Evolutionary conservation across 2,329 filamentous ascomycete species (phyloP), one percentile per base, ranked within the genome.

Genomic region (Furcasterigmium furcatum): DNA sequence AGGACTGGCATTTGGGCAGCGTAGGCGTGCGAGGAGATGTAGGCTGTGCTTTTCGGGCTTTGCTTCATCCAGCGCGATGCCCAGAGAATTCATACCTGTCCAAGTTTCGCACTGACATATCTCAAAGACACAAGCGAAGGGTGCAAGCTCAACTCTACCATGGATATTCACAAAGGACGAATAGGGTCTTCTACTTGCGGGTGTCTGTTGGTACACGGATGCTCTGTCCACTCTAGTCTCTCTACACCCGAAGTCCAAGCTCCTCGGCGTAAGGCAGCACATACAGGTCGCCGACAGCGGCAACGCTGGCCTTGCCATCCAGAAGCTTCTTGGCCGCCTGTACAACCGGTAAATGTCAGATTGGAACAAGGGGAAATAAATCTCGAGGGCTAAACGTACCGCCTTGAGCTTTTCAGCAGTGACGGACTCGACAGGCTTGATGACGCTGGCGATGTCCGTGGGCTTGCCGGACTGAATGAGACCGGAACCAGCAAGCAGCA

Each of bases 261-360:
- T 99, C 94, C 72, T 91, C 88, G 55, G 91, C 94, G 65, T 86
- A 99, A 47, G 94, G 94, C 64, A 99, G 83, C 60, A 86, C 80
- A 70, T 89, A 87, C 59, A 99, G 80, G 67, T 99, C 94, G 68
- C 94, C 94, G 52, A 97, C 91, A 48, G 89, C 79, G 52, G 90
- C 87, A 52, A 96, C 88, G 44, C 89, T 86, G 43, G 92, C 91
- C 80, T 91, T 97, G 70, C 83, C 84, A 56, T 91, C 87, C 54
- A 97, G 76, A 58, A 96, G 79, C 63, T 85, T 76, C 79, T 96
- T 95, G 62, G 91, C 91, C 62, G 87, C 83, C 91, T 97, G 62
- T 41, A 42, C 5, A 20, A 29, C 18, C 6, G 44, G 45, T 46
- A 38, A 18, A 59, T 56, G 58, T 64, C 46, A 61, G 56, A 2